Conservation (phyloP, 2,329 filamentous ascomycete species). For the Massarina eburnea region DNA sequence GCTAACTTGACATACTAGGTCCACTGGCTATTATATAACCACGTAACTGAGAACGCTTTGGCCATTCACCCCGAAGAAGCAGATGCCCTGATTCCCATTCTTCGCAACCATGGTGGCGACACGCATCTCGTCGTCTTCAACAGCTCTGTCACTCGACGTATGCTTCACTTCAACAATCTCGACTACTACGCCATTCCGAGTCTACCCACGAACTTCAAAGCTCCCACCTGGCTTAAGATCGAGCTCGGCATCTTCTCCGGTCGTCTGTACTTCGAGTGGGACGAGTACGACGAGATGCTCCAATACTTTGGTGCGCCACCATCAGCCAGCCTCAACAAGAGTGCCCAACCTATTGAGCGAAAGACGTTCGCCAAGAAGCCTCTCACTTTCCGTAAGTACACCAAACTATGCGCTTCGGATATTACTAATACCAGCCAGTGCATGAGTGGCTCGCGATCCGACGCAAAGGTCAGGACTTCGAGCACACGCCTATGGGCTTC, state of each 20-base stretch:
- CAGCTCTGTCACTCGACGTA: constrained; percentile 61
- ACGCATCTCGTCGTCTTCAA: constrained; percentile 60
- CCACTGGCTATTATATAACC: constrained; percentile 65
- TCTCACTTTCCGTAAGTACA: constrained; percentile 25
- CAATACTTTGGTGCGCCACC: constrained; percentile 29
- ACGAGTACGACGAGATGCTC: constrained; percentile 43
- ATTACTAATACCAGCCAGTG: constrained; percentile 50
- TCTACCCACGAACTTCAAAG: constrained; percentile 43
- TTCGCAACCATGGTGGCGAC: constrained; percentile 31
- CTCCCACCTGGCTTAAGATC: constrained; percentile 57
- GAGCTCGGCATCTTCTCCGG: constrained; percentile 65
- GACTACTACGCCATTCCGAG: constrained; percentile 56
- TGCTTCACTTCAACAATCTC: constrained; percentile 61
- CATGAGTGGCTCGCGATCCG: constrained; percentile 60
- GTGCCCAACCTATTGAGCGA: not conserved
- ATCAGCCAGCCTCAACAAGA: too few relatives aligned
- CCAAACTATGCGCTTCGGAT: not conserved
- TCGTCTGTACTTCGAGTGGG: constrained; percentile 60
- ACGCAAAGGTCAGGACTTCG: constrained; percentile 59
- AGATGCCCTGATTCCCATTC: constrained; percentile 54
- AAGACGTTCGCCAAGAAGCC: constrained; percentile 27
- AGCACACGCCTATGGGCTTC: constrained; percentile 62
- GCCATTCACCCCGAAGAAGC: constrained; percentile 66
- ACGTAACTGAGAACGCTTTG: constrained; percentile 51
- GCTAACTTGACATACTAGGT: too few relatives aligned